A percentile compares a stretch with the other conserved stretches of the same genome.
These are phyloP conservation scores for Fragilaria crotonensis DNA, from an alignment of 108 stramenopile species.

Conservation along the genomic window DNA sequence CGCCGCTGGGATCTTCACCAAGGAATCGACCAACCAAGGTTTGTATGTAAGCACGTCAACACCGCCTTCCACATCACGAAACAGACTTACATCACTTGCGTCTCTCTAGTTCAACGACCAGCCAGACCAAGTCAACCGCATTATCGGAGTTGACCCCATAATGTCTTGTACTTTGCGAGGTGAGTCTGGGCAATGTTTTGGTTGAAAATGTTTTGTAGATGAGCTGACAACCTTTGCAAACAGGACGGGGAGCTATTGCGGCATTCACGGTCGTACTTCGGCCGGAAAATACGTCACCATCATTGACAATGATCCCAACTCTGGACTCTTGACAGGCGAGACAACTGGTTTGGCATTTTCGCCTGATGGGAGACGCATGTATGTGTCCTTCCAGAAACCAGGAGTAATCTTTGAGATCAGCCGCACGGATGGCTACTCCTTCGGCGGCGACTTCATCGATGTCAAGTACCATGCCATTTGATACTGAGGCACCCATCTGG, in stretches of 20 bases:
- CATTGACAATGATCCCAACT: conserved; percentile 4
- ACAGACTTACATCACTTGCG: too few species aligned
- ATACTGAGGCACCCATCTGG: too few species aligned
- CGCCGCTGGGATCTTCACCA: conserved; percentile 10
- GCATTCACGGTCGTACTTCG: conserved; percentile 30
- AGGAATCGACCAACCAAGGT: conserved; percentile 9
- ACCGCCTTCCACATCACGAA: too few species aligned
- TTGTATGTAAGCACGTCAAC: too few species aligned
- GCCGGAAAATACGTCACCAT: conserved; percentile 28
- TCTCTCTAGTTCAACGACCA: conserved; percentile 24
- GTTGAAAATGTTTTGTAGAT: too few species aligned
- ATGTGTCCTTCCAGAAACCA: conserved; percentile 39
- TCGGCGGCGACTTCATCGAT: conserved; percentile 5
- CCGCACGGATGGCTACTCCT: conserved; percentile 39
- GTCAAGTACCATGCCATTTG: conserved; percentile 5
- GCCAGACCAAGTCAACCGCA: conserved; percentile 39
- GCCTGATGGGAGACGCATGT: conserved; percentile 44
- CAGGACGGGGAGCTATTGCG: too few species aligned
- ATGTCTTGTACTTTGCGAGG: conserved; percentile 45
- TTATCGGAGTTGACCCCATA: conserved; percentile 16
- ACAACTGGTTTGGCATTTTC: conserved; percentile 57
- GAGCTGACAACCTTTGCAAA: too few species aligned
- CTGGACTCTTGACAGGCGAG: conserved; percentile 18
- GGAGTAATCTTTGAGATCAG: conserved; percentile 34
- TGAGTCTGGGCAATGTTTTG: too few species aligned